phyloP scores from a whole-genome alignment of 106 monocot genomes.

The Xerophyta viscosa region DNA sequence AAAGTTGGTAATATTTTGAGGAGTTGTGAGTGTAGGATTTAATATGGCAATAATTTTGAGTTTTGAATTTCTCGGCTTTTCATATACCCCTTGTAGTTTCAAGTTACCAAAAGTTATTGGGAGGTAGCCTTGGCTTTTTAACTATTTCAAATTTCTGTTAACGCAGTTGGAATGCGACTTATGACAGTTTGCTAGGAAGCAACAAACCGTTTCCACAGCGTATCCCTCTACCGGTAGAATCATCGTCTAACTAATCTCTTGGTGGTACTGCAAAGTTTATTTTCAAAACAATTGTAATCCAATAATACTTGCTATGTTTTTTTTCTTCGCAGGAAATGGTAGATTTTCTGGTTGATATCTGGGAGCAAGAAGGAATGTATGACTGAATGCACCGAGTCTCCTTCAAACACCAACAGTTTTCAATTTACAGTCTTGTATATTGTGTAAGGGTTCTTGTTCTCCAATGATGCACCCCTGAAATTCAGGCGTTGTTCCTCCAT shows the following conservation, averaged over 20 bases:
- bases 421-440: no score
- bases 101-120: no score
- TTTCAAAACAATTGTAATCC: no score
- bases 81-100: no score
- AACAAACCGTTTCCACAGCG: constrained; percentile 57
- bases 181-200: constrained; percentile 57
- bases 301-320: not conserved
- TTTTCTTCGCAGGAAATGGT: constrained; percentile 50
- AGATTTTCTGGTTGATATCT: constrained; percentile 62
- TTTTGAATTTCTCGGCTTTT: no score
- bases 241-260: not conserved
- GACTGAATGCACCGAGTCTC: constrained; percentile 11
- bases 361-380: constrained; percentile 69
- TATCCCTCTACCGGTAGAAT: constrained; percentile 50
- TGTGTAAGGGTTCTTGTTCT: no score
- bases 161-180: constrained; percentile 72
- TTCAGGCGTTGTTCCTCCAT: no score
- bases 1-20: no score
- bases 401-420: not conserved
- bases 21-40: no score
- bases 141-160: not conserved
- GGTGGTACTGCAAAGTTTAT: no score
- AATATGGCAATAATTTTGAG: no score
- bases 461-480: no score
- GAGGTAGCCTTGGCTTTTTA: not conserved